Base-by-base conservation (phyloP, 768 basidiomycete genomes). In the Pleurotus citrinopileatus region DNA sequence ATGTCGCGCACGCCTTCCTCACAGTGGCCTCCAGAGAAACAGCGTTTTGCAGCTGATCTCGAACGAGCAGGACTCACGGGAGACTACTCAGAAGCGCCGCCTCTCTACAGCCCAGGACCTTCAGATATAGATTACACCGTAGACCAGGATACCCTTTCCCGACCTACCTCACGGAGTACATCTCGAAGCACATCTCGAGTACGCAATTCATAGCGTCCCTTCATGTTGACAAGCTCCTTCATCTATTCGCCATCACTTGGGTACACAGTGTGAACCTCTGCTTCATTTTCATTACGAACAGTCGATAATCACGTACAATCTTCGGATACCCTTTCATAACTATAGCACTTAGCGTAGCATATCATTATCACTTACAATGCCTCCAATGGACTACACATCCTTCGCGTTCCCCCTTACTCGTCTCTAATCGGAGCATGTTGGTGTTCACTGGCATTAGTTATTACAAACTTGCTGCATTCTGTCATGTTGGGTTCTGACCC, bases 1-100 rank as follows among this genome's bases (percentile, higher is more conserved):
- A 19, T 27, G 15, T 22, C 22, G 6, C 52, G 52, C 19, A 17
- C 38, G 15, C 57, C 61, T 44, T 59, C 62, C 13, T 42, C 67
- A 19, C 60, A 62, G 19, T 55, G 65, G 40, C 68, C 76, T 3
- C 70, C 75, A 12, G 83, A 84, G 59, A 85, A 84, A 63, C 63
- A 64, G 34, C 69, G 70, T 12, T 64, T 70, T 56, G 65, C 65
- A 17, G 66, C 65, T 2, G 75, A 74, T 43, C 55, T 71, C 28
- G 70, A 72, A 27, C 65, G 69, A 56, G 61, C 59, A 44, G 72
- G 67, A 28, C 55, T 55, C 40, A 47, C 51, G 15, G 63, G 57
- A 27, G 47, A 53, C 22, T 25, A 15, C 20, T 48, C 48, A 20
- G 55, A 52, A 22, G 44, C 37, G n/a, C 17, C 25, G 40, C 42